These are phyloP conservation scores for Verbena officinalis DNA, from an alignment of 257 asterid genomes.

Conservation along the genomic window DNA sequence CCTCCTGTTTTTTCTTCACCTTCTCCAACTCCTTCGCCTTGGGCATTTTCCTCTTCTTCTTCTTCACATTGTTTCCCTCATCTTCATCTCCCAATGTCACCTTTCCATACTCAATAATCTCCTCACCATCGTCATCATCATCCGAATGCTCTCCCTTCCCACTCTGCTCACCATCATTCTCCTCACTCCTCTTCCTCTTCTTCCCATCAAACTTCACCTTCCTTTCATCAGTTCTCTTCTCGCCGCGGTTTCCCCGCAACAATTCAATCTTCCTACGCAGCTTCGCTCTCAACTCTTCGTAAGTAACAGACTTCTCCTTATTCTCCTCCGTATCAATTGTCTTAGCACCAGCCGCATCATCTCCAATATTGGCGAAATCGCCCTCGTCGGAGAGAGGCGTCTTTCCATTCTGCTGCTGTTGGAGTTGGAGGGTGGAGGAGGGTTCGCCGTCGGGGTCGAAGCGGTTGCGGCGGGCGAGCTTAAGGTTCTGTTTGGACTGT, in stretches of 20 bases:
- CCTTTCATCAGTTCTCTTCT: constrained; percentile 36
- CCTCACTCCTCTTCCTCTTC: constrained; percentile 52
- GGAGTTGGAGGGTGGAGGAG: constrained; percentile 51
- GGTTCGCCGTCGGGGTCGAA: constrained; percentile 75
- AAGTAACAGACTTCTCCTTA: constrained; percentile 57
- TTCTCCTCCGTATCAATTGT: constrained; percentile 31
- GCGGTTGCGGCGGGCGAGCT: constrained; percentile 76
- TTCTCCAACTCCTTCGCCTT: constrained; percentile 67
- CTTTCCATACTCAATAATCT: constrained; percentile 76
- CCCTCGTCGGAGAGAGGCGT: constrained; percentile 6
- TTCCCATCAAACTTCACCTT: constrained; percentile 38
- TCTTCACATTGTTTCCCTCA: constrained; percentile 35
- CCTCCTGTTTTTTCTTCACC: constrained; percentile 63
- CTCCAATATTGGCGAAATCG: constrained; percentile 32
- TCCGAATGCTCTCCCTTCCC: constrained; percentile 30
- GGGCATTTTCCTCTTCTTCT: constrained; percentile 60
- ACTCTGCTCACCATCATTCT: constrained; percentile 35
- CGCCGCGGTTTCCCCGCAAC: constrained; percentile 75
- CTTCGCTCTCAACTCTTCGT: constrained; percentile 67
- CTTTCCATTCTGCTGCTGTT: constrained; percentile 41
- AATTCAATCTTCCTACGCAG: constrained; percentile 64
- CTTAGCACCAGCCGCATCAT: constrained; percentile 21
- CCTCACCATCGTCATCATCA: constrained; percentile 44
- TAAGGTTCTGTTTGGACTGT: constrained; percentile 60
- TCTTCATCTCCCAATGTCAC: constrained; percentile 70